Evolutionary conservation across 441 rosid species (phyloP), one percentile per base, ranked within the genome.

Genomic region (Metrosideros polymorpha): DNA sequence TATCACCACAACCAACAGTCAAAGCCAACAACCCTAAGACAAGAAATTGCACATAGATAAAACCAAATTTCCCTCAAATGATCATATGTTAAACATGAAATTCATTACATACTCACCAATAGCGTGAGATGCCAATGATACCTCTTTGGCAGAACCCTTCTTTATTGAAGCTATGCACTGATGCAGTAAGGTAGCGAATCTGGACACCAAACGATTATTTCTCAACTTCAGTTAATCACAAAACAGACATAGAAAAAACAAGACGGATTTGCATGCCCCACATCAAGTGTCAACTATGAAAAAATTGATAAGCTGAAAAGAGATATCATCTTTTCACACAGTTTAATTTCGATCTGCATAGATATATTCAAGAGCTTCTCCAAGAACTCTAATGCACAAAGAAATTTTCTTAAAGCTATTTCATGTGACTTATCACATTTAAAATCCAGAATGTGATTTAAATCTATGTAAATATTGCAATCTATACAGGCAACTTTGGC

Each of bases 161-260:
- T 95, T 96, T 32, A 93, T 87, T 71, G 91, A 98, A 87, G 88
- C 90, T 85, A 94, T 84, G 87, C 95, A 94, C 55, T 90, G 98
- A 85, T 96, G 95, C 77, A 96, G 91, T 86, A 98, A 91, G 75
- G 98, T 96, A 29, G 97, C 99, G 89, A 95, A 98, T 55, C 99
- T 96, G 92, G 47, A 90, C 7, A 71, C 82, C 59, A 59, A 71
- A 39, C 15, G 39, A 71, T 10, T 55, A 22, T 39, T 71, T 39
- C 79, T 71, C 47, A 39, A 71, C 43, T 71, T 71, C 47, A 71
- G 47, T 71, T 22, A 57, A 39, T 71, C 79, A 39, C 47, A 39
- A 71, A 39, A 35, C n/a, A 71, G 79, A 39, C 79, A 56, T 27
- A 39, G 79, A 22, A 39, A 71, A 71, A 71, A n/a, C n/a, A n/a